These are phyloP conservation scores for Cutaneotrichosporon sp. DNA, from an alignment of 1,284 basidiomycete genomes.

Conservation along the genomic window DNA sequence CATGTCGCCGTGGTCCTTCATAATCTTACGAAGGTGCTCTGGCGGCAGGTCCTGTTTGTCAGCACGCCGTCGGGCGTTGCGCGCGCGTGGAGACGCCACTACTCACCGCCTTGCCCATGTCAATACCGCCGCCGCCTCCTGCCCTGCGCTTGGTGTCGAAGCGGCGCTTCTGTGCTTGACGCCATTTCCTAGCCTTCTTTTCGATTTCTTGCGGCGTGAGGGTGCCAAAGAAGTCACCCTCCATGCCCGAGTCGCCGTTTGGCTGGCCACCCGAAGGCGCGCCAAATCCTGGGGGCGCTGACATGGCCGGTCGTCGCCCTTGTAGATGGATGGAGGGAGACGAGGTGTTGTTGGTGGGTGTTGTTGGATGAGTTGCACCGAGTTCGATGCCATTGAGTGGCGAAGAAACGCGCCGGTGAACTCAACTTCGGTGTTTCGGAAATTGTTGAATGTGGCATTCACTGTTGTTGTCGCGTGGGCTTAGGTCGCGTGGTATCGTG, in stretches of 20 bases:
- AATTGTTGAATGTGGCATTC: neutral
- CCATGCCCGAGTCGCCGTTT: slow-evolving; percentile 33
- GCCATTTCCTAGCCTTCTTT: slow-evolving; percentile 50
- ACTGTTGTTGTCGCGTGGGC: too few species aligned
- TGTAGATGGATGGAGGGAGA: neutral
- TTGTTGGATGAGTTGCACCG: neutral
- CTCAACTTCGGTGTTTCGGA: neutral
- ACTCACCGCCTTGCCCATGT: slow-evolving; percentile 49
- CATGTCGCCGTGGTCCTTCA: slow-evolving; percentile 97
- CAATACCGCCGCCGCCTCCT: slow-evolving; percentile 47
- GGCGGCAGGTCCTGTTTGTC: slow-evolving; percentile 50
- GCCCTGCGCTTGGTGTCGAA: slow-evolving; percentile 46
- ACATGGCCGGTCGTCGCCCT: slow-evolving; percentile 27
- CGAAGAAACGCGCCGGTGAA: neutral
- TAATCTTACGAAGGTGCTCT: slow-evolving; percentile 95
- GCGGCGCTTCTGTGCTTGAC: slow-evolving; percentile 41
- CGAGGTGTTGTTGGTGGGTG: slow-evolving; percentile 4
- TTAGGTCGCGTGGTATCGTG: too few species aligned
- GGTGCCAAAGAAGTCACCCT: slow-evolving; percentile 44
- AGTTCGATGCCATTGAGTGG: slow-evolving; percentile 4
- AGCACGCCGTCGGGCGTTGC: neutral
- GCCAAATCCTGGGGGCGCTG: slow-evolving; percentile 46
- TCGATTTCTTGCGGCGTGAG: slow-evolving; percentile 46
- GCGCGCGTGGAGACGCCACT: too few species aligned
- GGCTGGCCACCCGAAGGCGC: slow-evolving; percentile 19